Percentiles rank a stretch among this genome's conserved stretches.
Conservation (phyloP, 2,329 filamentous ascomycete species). For the Amauroascus verrucosus region DNA sequence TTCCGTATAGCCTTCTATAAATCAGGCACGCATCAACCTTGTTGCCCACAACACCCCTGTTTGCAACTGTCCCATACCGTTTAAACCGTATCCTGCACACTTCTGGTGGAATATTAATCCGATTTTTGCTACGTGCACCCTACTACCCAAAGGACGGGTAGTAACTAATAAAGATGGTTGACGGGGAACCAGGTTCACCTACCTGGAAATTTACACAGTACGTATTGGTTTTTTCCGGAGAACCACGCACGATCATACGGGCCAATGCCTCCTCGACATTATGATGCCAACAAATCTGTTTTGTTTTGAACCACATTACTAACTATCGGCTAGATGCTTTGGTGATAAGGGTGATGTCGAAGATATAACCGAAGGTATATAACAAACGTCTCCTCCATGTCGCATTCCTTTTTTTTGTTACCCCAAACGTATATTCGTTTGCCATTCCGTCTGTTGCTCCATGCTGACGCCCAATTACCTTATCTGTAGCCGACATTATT, state of each 20-base stretch:
- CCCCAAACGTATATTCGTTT: background rate
- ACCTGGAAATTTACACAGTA: conserved; percentile 99
- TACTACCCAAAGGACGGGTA: conserved; percentile 23
- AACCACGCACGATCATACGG: conserved; percentile 4
- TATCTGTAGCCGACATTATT: conserved; percentile 40
- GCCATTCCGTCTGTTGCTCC: background rate
- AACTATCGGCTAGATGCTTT: conserved; percentile 62
- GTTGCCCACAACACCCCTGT: background rate
- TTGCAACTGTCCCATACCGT: background rate
- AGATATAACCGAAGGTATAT: conserved; percentile 93
- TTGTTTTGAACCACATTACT: conserved; percentile 8
- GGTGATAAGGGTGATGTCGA: conserved; percentile 99
- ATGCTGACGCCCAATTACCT: conserved; percentile 9
- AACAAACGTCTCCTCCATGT: conserved; percentile 13
- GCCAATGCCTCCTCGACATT: background rate
- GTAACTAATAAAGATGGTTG: conserved; percentile 66
- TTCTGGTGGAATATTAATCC: background rate
- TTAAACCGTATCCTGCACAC: background rate
- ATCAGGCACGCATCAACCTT: background rate
- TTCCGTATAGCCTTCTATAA: background rate
- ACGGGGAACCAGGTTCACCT: conserved; percentile 84
- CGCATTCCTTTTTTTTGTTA: background rate
- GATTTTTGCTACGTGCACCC: conserved; percentile 17
- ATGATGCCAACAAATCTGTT: background rate
- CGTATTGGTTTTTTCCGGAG: conserved; percentile 33